Base-by-base conservation (phyloP, 257 asterid species). In the Solanum appendiculatum region DNA sequence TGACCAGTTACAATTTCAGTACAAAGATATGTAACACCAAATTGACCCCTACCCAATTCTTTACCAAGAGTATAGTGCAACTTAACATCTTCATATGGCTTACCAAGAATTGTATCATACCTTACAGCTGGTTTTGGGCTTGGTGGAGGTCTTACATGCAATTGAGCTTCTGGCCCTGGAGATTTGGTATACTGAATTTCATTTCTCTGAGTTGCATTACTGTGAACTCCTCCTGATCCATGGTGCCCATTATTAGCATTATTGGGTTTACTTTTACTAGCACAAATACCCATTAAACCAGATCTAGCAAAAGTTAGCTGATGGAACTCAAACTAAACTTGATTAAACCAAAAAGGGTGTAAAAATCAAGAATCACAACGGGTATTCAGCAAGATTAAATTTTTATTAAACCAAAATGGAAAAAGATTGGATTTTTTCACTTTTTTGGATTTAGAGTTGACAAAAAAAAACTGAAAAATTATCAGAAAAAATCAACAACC, bases 1-100 rank as follows among this genome's bases (percentile, higher is more conserved):
- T 75, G 87, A 14, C 94, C 94, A 48, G 95, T 92, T 23, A 29
- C 70, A 48, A 87, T 85, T 20, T 93, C 92, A 16, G 93, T 91
- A 89, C 98, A 94, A 39, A 93, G 92, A 69, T 92, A 83, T 27
- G 98, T 95, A 6, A 95, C 95, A 1, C 98, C 98, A 88, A 95
- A 95, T 68, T 94, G 98, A 9, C 98, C 98, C 83, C 94, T 88
- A 0, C 98, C 98, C 85, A 95, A 87, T 89, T 95, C 97, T 86
- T 87, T 91, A 0, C 98, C 98, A 3, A 95, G 88, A 18, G 34
- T 86, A 90, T 95, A 95, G 13, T 86, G 90, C 37, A 84, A 37
- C 70, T 77, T 93, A 66, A 95, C 86, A 70, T 95, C 98, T 86
- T 92, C 95, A 89, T 89, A 93, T 3, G 96, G 87, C 89, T 91